A percentile compares a stretch with the other conserved stretches of the same genome.
These are phyloP conservation scores for Yamadazyma tumulicola DNA, from an alignment of 805 yeast species.

Conservation along the genomic window DNA sequence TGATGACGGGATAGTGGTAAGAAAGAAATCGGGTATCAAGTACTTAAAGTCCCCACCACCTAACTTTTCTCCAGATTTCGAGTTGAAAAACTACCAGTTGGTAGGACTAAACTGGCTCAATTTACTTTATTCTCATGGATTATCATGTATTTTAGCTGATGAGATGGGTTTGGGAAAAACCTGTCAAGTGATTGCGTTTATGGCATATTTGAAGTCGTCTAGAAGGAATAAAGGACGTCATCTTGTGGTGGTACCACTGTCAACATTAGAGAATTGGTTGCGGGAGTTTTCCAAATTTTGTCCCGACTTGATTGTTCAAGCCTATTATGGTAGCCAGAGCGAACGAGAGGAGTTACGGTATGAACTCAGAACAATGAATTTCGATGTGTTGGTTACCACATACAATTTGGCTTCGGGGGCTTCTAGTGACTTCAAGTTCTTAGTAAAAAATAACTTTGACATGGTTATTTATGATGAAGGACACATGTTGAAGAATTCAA, in stretches of 20 bases:
- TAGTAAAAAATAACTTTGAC: slow-evolving; percentile 72
- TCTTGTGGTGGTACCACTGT: slow-evolving; percentile 91
- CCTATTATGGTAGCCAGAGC: slow-evolving; percentile 84
- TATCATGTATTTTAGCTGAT: slow-evolving; percentile 94
- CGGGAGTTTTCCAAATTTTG: slow-evolving; percentile 90
- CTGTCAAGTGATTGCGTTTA: slow-evolving; percentile 89
- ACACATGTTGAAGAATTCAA: slow-evolving; percentile 89
- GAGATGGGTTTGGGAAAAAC: slow-evolving; percentile 99
- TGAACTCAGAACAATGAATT: slow-evolving; percentile 54
- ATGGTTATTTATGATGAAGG: slow-evolving; percentile 96
- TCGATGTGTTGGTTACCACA: slow-evolving; percentile 91
- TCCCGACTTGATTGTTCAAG: slow-evolving; percentile 77
- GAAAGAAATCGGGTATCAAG: slow-evolving; percentile 19
- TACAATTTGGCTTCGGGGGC: slow-evolving; percentile 88
- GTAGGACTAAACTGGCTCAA: slow-evolving; percentile 96
- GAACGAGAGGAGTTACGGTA: slow-evolving; percentile 85
- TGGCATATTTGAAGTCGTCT: slow-evolving; percentile 77
- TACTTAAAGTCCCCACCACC: slow-evolving; percentile 73
- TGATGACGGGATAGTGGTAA: slow-evolving; percentile 30
- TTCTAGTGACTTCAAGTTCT: slow-evolving; percentile 74
- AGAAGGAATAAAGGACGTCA: slow-evolving; percentile 69
- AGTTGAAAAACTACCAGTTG: slow-evolving; percentile 85
- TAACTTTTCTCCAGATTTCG: slow-evolving; percentile 57
- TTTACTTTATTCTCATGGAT: slow-evolving; percentile 67
- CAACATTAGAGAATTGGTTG: slow-evolving; percentile 96